Base-by-base conservation (phyloP, 164 flowering plant species). In the Platanus orientalis region DNA sequence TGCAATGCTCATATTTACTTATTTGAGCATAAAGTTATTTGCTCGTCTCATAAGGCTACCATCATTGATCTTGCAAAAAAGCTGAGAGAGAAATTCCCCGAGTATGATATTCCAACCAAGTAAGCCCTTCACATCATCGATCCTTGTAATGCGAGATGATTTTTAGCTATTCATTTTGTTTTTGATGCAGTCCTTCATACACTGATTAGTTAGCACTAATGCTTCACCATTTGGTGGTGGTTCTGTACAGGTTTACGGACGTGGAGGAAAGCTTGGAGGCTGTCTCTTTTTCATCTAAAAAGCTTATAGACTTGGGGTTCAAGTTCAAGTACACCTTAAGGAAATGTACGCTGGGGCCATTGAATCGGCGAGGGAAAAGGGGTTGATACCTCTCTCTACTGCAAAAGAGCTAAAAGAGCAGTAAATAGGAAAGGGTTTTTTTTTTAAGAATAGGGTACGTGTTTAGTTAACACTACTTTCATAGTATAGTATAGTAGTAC, bases 301-400 rank as follows among this genome's bases (percentile, higher is more conserved):
- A 83, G 73, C 45, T 88, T 54, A 60, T 1, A 7, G 84, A 69
- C 16, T 25, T 69, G 60, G 91, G 91, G 6, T 86, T 86, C 52
- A 21, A 80, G 62, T 88, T 75, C 73, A 80, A 83, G 63, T 84
- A 83, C 73, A 81, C 67, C 55, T 72, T 83, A 86, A 83, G 64
- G 89, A 88, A 57, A 88, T 88, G 89, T 88, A 62, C 39, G 60
- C 50, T 4, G 85, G 76, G 6, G 95, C 89, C 17, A 75, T 88
- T n/a, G 78, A 84, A 4, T 76, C 80, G 0, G 84, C 88, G 66
- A 58, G 81, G 26, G 71, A 59, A 50, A 88, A 84, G 74, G 85
- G 85, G 6, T 57, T 88, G 77, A 73, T 84, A 28, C 84, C 88
- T 4, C 57, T 49, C 24, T 19, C 23, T 4, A 28, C 4, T 5